Conservation (phyloP, 140 eudicot species). For the Oenanthe javanica region DNA sequence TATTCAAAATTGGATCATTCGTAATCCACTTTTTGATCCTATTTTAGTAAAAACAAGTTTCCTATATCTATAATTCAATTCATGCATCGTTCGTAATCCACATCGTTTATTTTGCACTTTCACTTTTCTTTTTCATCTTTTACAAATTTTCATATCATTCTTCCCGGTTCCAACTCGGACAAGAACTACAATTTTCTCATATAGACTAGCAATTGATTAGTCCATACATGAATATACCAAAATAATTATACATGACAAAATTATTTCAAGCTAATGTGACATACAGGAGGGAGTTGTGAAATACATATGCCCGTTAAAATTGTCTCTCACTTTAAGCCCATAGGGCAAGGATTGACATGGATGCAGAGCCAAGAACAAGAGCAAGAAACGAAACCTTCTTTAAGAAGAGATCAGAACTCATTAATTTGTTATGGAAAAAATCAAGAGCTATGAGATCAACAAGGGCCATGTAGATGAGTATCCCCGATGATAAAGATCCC, state of each 20-base stretch:
- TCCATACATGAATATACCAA: not conserved
- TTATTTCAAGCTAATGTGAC: not conserved
- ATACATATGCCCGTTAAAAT: not conserved
- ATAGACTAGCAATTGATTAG: not conserved
- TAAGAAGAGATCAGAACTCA: constrained; percentile 45
- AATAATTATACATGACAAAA: not conserved
- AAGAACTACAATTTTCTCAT: too few species aligned
- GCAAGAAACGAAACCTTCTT: constrained; percentile 56
- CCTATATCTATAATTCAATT: too few species aligned
- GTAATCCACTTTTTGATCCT: too few species aligned
- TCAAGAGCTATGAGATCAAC: constrained; percentile 78
- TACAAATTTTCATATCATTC: too few species aligned
- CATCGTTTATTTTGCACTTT: too few species aligned
- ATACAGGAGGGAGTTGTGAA: not conserved
- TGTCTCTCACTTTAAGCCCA: constrained; percentile 50
- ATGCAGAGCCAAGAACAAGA: constrained; percentile 63
- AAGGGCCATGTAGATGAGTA: constrained; percentile 74
- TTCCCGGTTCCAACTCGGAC: too few species aligned
- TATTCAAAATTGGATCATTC: too few species aligned
- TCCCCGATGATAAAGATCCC: constrained; percentile 73
- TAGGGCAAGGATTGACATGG: constrained; percentile 77
- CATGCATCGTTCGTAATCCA: too few species aligned
- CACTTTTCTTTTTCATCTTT: too few species aligned
- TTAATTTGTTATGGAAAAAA: constrained; percentile 74
- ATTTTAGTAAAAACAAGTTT: too few species aligned